Evolutionary conservation across 2,329 filamentous ascomycete genomes (phyloP).

Genomic region (Xylariaceae sp.): DNA sequence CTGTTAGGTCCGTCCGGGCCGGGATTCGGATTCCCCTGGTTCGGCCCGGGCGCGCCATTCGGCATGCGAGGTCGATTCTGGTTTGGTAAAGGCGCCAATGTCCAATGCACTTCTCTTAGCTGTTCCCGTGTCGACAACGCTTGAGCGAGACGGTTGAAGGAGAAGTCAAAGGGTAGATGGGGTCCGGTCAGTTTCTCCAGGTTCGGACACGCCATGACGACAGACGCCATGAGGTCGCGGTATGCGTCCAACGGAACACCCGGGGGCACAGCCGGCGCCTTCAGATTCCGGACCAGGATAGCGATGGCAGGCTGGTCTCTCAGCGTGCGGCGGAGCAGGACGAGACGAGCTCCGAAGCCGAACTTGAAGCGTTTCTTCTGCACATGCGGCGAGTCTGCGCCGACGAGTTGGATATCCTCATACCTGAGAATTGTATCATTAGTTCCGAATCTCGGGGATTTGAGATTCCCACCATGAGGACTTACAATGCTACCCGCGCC

Average conservation of each 20-base stretch:
- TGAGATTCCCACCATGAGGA: constrained; percentile 4
- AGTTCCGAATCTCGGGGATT: background rate
- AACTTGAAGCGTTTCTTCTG: constrained; percentile 56
- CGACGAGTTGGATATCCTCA: constrained; percentile 53
- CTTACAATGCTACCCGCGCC: constrained; percentile 48
- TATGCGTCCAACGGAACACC: constrained; percentile 45
- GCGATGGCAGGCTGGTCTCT: constrained; percentile 49
- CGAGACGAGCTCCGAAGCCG: constrained; percentile 47
- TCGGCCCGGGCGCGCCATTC: constrained; percentile 24
- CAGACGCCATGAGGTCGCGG: constrained; percentile 52
- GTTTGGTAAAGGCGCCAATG: constrained; percentile 40
- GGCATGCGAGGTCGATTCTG: constrained; percentile 36
- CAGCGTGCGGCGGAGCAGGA: constrained; percentile 54
- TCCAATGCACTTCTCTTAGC: constrained; percentile 56
- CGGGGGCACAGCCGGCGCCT: constrained; percentile 46
- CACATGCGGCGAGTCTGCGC: constrained; percentile 47
- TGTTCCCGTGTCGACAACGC: constrained; percentile 53
- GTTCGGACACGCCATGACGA: constrained; percentile 62
- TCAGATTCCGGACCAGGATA: constrained; percentile 50
- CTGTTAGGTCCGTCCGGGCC: constrained; percentile 33
- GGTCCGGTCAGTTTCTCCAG: constrained; percentile 54
- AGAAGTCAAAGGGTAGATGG: constrained; percentile 49
- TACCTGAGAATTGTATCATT: constrained; percentile 39
- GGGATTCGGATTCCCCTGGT: constrained; percentile 22
- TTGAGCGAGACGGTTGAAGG: constrained; percentile 52